Base-by-base conservation (phyloP, 441 rosid genomes). In the Biscutella laevigata region DNA sequence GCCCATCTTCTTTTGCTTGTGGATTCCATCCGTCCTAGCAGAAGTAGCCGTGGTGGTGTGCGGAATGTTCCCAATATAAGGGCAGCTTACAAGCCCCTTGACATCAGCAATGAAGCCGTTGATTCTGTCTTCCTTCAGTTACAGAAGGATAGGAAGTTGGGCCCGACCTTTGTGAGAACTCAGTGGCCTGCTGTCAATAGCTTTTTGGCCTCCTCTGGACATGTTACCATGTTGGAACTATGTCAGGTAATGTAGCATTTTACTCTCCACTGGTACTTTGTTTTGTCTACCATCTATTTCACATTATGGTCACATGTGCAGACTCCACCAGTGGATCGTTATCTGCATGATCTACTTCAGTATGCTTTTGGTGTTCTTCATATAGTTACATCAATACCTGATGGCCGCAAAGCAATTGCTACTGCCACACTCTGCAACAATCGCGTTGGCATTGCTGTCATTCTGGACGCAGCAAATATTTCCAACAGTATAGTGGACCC, bases 271-370 rank as follows among this genome's bases (percentile, higher is more conserved):
- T n/a, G 13, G 25, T 40, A 36, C 41, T 44, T 51, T 49, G 24
- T 34, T 20, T 51, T 43, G 34, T 57, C 37, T 67, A 27, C 44
- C 32, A 25, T n/a, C n/a, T n/a, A n/a, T n/a, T n/a, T 22, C 37
- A 56, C 45, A 36, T 63, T 72, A 47, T 58, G 24, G 60, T 64
- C 64, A 34, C 75, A 50, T n/a, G n/a, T 53, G 61, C 68, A 94
- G 99, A 96, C 96, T 61, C n/a, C n/a, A n/a, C 96, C 97, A 4
- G 94, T 83, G 44, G 99, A 94, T 64, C 92, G 99, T 37, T 86
- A 89, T 71, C 72, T 94, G 74, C 97, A 87, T 5, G 97, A 89
- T 67, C 75, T 94, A 76, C 94, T 86, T 68, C 97, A 86, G 68
- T 86, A 86, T 83, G 99, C 99, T 46, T 69, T 94, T 64, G 97